Conservation (phyloP, 208 protist species). For the Crithidia thermophila region DNA sequence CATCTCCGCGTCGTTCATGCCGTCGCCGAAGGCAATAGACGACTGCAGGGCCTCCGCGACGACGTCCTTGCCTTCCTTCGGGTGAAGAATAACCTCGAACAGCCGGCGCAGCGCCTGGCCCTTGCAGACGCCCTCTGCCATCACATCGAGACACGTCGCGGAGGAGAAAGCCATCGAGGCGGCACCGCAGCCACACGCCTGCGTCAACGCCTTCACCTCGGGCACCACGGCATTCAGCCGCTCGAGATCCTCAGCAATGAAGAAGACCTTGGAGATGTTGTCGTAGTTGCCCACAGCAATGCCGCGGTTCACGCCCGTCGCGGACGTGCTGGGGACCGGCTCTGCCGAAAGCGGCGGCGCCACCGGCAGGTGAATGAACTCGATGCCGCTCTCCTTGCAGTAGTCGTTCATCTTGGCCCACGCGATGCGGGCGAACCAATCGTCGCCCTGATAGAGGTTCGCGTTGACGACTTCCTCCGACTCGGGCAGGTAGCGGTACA, state of each 20-base stretch:
- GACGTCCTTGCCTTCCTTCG: constrained; percentile 14
- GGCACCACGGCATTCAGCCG: constrained; percentile 15
- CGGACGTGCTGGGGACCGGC: neutral
- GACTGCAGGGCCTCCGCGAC: constrained; percentile 22
- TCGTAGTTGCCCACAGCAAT: constrained; percentile 35
- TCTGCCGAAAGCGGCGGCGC: neutral
- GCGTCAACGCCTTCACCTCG: constrained; percentile 18
- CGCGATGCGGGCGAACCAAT: constrained; percentile 58
- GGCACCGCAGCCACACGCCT: neutral
- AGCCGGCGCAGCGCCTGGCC: constrained; percentile 31
- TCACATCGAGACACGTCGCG: constrained; percentile 41
- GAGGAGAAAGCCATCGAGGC: constrained; percentile 39
- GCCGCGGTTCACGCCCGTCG: neutral
- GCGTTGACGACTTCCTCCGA: constrained; percentile 47
- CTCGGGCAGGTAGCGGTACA: constrained; percentile 31
- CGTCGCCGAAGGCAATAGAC: constrained; percentile 66
- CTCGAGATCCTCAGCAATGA: constrained; percentile 29
- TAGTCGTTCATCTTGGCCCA: constrained; percentile 41
- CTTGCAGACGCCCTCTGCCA: constrained; percentile 42
- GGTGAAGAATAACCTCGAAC: constrained; percentile 12
- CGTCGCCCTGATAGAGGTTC: constrained; percentile 57
- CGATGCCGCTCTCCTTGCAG: constrained; percentile 42
- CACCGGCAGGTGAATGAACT: constrained; percentile 22
- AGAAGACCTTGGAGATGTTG: constrained; percentile 50
- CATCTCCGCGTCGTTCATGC: constrained; percentile 62